Base-by-base conservation (phyloP, 495 filamentous ascomycete species). In the Chaetomium tenue region DNA sequence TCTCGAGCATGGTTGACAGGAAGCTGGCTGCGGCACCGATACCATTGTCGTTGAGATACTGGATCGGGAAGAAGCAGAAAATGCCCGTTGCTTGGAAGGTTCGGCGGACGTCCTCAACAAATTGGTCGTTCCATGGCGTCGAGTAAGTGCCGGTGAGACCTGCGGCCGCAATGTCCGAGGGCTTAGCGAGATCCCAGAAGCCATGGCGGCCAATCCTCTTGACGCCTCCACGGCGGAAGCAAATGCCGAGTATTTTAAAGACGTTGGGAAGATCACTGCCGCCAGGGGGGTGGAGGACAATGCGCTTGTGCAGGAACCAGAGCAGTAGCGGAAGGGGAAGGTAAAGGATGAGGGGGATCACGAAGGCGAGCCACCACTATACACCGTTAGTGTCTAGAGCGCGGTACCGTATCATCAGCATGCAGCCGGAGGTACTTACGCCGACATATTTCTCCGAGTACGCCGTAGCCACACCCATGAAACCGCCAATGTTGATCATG, bases 281-380 rank as follows among this genome's bases (percentile, higher is more conserved):
- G 30, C 77, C 79, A 0, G 84, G 81, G 0, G 82, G 82, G 67
- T 77, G 70, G 25, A 81, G 78, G 51, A 83, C 72, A 13, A 82
- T 76, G 63, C 77, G 81, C 69, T 81, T 84, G 71, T 82, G 81
- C 25, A 85, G 76, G 59, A 74, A 79, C 64, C 76, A 78, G 15
- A 87, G 77, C 2, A 87, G 72, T 47, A 84, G 48, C 0, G 84
- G 85, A 15, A 86, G 77, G 20, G 84, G 77, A 44, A 87, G 75
- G 71, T 86, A 87, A 50, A 87, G 78, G 59, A 86, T 74, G 23
- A 84, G 79, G 46, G 88, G 87, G 40, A 94, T 84, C 53, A 92
- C 76, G 75, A 87, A 92, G n/a, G 86, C 78, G 30, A 81, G 70
- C 87, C 87, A 93, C 82, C 88, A 91, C 66, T 71, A 52, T n/a